A percentile compares a stretch with the other conserved stretches of the same genome.
phyloP scores from a whole-genome alignment of 352 stramenopile species.

The Thalassiosira ordinaria region DNA sequence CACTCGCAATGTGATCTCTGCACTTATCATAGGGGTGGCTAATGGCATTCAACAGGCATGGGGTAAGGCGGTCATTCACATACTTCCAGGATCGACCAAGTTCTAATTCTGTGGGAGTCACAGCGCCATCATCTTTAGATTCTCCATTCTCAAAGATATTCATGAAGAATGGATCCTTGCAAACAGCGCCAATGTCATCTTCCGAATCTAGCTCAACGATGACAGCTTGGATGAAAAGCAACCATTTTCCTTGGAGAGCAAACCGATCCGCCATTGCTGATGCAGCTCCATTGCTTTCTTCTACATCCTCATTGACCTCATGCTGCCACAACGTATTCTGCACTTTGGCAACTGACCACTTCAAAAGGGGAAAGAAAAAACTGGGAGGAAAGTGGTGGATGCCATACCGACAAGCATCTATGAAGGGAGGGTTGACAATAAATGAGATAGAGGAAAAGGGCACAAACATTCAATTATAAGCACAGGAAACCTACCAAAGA shows the following conservation, averaged over 20 bases:
- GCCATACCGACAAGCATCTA: slow-evolving; percentile 42
- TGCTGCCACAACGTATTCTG: slow-evolving; percentile 62
- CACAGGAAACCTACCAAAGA: slow-evolving; percentile 69
- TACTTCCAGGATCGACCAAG: slow-evolving; percentile 72
- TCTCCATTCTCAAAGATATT: slow-evolving; percentile 21
- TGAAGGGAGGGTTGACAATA: not conserved
- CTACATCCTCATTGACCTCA: slow-evolving; percentile 31
- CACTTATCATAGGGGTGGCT: slow-evolving; percentile 85
- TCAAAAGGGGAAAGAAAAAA: slow-evolving; percentile 51
- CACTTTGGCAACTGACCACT: slow-evolving; percentile 57
- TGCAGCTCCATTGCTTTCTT: slow-evolving; percentile 20
- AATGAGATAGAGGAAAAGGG: too few relatives aligned
- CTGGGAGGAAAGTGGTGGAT: slow-evolving; percentile 56
- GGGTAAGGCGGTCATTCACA: slow-evolving; percentile 70
- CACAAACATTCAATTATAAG: too few relatives aligned
- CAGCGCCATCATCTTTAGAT: slow-evolving; percentile 10
- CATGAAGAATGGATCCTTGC: slow-evolving; percentile 47
- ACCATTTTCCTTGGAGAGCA: slow-evolving; percentile 63
- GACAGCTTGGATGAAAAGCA: slow-evolving; percentile 57
- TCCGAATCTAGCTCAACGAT: slow-evolving; percentile 61
- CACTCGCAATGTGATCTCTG: slow-evolving; percentile 81
- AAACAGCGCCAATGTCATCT: slow-evolving; percentile 49
- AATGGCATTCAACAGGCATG: slow-evolving; percentile 71
- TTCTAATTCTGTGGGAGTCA: slow-evolving; percentile 33
- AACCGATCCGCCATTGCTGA: slow-evolving; percentile 53